Evolutionary conservation across 2,329 filamentous ascomycete species (phyloP), one percentile per base, ranked within the genome.

Genomic region (Xylariaceae sp.): DNA sequence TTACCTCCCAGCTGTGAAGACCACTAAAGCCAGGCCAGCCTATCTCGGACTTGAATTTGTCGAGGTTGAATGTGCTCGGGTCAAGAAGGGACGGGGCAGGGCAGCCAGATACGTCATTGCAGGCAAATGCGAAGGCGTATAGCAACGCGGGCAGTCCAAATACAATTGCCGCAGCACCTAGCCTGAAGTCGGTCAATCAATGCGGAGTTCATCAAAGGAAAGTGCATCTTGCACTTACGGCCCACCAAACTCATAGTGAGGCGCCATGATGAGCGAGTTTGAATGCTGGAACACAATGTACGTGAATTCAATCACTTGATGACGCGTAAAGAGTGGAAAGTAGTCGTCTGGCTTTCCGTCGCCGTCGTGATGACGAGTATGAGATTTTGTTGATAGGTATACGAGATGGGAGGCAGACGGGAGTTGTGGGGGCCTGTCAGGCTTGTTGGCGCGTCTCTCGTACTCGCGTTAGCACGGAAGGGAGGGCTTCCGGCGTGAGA

Each of bases 31-130:
- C 91, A 0, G 87, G 87, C 89, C 91, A 96, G 63, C 88, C 90
- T 41, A 89, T 81, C 67, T 96, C 90, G 51, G 76, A 68, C 76
- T 92, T 94, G 63, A 96, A 74, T 63, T 82, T 80, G 30, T 86
- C 81, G 41, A 90, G 74, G 43, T 83, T 84, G 59, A 96, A 74
- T 19, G 81, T 87, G 52, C 80, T 84, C 32, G 88, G 91, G 61
- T 81, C 77, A 29, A 95, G 80, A 5, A 92, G 78, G 4, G 88
- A 90, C 2, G 92, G 91, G 1, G 56, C 86, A 46, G 92, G 94
- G 68, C 94, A 97, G 55, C 94, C 92, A 6, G 89, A 87, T 60
- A 95, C 77, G 70, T 97, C 91, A 74, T 96, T 97, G 80, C 92
- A 96, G 65, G 87, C 77, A 68, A 96, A 95, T 46, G 85, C 80